A percentile compares a stretch with the other conserved stretches of the same genome.
Conservation (phyloP, 345 rosid genomes). For the Trapa bicornis region DNA sequence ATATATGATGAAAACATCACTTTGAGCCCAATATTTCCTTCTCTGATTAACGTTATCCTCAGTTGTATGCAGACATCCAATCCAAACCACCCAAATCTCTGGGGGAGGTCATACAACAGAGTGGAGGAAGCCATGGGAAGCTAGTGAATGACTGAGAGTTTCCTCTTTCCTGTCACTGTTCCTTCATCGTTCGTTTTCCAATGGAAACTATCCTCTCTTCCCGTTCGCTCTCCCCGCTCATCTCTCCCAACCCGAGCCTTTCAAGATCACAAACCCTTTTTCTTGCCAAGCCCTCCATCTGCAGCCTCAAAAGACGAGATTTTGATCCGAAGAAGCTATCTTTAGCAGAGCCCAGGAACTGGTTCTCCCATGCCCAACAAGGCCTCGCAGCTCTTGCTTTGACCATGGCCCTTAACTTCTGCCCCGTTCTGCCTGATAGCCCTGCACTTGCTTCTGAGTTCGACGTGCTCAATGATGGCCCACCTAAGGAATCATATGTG, state of each 20-base stretch:
- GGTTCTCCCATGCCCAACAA: slow-evolving; percentile 56
- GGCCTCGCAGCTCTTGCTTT: slow-evolving; percentile 75
- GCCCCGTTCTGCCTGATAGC: slow-evolving; percentile 37
- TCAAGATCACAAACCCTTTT: slow-evolving; percentile 27
- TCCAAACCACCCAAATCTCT: slow-evolving; percentile 29
- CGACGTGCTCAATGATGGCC: slow-evolving; percentile 74
- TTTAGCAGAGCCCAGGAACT: slow-evolving; percentile 22
- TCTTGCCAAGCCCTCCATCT: slow-evolving; percentile 27
- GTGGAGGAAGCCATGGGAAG: slow-evolving; percentile 58
- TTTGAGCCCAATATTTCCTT: slow-evolving; percentile 2
- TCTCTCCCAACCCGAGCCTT: slow-evolving; percentile 32
- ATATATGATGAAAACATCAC: too few relatives aligned
- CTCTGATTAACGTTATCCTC: slow-evolving; percentile 37
- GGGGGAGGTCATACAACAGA: slow-evolving; percentile 14
- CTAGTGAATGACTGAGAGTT: slow-evolving; percentile 16
- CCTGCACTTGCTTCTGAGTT: slow-evolving; percentile 80
- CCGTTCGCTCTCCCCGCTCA: slow-evolving; percentile 18
- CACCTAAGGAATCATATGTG: slow-evolving; percentile 69
- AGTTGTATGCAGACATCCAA: slow-evolving; percentile 14
- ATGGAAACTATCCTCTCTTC: slow-evolving; percentile 28
- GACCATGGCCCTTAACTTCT: slow-evolving; percentile 65
- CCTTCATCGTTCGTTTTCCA: slow-evolving; percentile 45
- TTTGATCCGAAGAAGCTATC: slow-evolving; percentile 20
- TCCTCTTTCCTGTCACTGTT: slow-evolving; percentile 6
- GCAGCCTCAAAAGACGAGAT: slow-evolving; percentile 28